Conservation (phyloP, 352 stramenopile species). For the Phytophthora capsici region DNA sequence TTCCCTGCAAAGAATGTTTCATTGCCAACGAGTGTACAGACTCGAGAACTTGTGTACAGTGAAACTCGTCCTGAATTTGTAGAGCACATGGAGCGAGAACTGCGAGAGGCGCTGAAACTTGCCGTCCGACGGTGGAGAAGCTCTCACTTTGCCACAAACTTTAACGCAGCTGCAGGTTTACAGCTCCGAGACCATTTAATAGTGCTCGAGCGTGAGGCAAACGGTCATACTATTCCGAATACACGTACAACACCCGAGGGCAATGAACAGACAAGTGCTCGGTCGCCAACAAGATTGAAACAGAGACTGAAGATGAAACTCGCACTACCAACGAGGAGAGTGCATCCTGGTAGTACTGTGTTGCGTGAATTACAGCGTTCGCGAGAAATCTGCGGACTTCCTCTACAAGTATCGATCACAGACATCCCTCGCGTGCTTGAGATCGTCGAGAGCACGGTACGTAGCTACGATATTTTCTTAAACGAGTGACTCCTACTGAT, state of each 20-base stretch:
- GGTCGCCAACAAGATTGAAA: constrained; percentile 23
- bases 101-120: constrained; percentile 85
- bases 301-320: constrained; percentile 38
- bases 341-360: constrained; percentile 16
- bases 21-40: constrained; percentile 49
- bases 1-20: constrained; percentile 46
- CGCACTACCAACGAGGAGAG: constrained; percentile 18
- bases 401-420: constrained; percentile 90
- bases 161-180: constrained; percentile 86
- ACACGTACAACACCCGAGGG: neutral
- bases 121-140: constrained; percentile 91
- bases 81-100: constrained; percentile 75
- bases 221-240: constrained; percentile 8
- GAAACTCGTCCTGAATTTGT: constrained; percentile 62
- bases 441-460: constrained; percentile 85
- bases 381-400: constrained; percentile 77
- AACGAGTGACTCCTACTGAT: constrained; percentile 10
- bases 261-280: constrained; percentile 17
- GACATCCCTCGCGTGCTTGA: constrained; percentile 82
- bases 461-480: constrained; percentile 30
- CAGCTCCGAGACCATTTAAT: constrained; percentile 80
- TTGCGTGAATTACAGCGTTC: constrained; percentile 45
- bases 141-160: constrained; percentile 79
- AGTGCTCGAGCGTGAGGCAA: constrained; percentile 61
- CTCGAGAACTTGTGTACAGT: constrained; percentile 61